Base-by-base conservation (phyloP, 257 asterid species). In the Solanum piurae region DNA sequence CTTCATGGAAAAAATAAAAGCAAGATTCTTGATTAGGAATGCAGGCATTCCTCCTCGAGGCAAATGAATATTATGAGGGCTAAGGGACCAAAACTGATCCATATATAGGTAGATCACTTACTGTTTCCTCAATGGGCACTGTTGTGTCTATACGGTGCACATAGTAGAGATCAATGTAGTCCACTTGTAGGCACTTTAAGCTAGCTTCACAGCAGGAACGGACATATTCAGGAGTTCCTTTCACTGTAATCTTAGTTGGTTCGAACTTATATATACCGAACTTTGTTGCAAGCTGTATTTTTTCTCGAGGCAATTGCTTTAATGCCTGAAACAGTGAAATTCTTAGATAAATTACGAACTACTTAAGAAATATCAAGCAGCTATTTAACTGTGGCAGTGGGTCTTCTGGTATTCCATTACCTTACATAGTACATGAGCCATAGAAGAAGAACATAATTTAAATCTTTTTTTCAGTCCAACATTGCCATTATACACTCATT, bases 71-170 rank as follows among this genome's bases (percentile, higher is more conserved):
- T 77, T 25, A 64, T 12, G 40, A 23, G 73, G 38, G 11, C 69
- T 27, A 25, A 84, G 18, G 23, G 29, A 74, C 29, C 12, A 42
- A 66, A 60, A 25, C 0, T 36, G 21, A 29, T 86, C 46, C 62
- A 74, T 25, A 27, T 49, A 38, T 12, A 46, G 34, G 71, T 5
- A 66, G 85, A 62, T 31, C 33, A 85, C 94, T 85, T 86, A 91
- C 95, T 12, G 97, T 94, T 87, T 94, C 94, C 89, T 94, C 97
- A 91, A 94, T 94, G 14, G 95, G 95, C 9, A 93, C 93, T 12
- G 89, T 87, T 23, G 91, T 88, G 88, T 94, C 97, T 18, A 94
- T 88, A 16, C 95, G 91, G 90, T 92, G 97, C 36, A 92, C 60
- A 83, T 93, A 94, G 85, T 91, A 94, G 14, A 94, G 94, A 89